Evolutionary conservation across 345 rosid species (phyloP), one percentile per base, ranked within the genome.

Genomic region (Theobroma cacao): DNA sequence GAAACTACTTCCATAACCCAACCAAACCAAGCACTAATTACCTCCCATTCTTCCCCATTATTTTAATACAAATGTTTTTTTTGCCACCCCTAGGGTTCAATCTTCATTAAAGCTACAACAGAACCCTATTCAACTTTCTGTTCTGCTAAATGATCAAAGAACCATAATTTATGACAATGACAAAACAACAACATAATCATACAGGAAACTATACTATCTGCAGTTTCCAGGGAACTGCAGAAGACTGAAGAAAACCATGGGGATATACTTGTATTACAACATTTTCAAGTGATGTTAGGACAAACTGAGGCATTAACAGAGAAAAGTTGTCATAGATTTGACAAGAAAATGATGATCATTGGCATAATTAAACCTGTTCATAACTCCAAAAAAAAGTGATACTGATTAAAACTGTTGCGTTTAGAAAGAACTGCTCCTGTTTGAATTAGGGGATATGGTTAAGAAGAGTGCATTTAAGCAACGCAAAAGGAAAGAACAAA

Each of bases 1-100:
- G 80, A 74, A 78, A 80, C 78, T 76, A 75, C 80, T 69, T 65
- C 55, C 72, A 59, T 71, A 66, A 80, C 52, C 82, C 71, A 78
- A 58, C 74, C 65, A 14, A 31, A 58, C 55, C 81, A 76, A 58
- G 61, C 81, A 76, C 81, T 69, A 69, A 74, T 83, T 75, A 43
- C 80, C 69, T 62, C 72, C 72, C 31, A 79, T 20, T 53, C 20
- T 7, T 53, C 20, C 7, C 58, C 66, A 26, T 14, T 40, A 20
- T 31, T 76, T 70, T 71, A 30, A 3, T 70, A 12, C 28, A 8
- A 9, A 28, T 60, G 24, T 59, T 58, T 20, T 24, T 40, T 43
- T 41, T 75, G 12, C n/a, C 38, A 33, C 12, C 12, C 45, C 52
- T n/a, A n/a, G 52, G 48, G 47, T n/a, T 55, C 48, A 55, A n/a